Base-by-base conservation (phyloP, 805 yeast species). In the Yarrowia sp. region DNA sequence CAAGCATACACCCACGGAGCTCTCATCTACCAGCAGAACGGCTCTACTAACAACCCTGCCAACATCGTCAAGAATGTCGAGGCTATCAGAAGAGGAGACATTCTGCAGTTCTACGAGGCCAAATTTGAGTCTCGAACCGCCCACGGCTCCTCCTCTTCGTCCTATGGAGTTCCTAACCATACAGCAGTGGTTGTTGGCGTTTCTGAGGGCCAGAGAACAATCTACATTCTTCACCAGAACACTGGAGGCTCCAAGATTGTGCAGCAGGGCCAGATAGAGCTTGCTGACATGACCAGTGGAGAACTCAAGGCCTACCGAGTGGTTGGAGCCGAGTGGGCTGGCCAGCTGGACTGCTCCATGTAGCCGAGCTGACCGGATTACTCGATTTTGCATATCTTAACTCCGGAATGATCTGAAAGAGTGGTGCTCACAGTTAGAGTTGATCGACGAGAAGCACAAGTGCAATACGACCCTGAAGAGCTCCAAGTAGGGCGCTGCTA, bases 81-180 rank as follows among this genome's bases (percentile, higher is more conserved):
- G n/a, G 68, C 70, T 17, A 70, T 78, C 65, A 69, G 76, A 34
- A 71, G 80, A 7, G 81, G 81, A 13, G 81, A 79, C 58, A 73
- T 79, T 34, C 34, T 78, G 43, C 81, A 79, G 70, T 76, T 79
- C 64, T 47, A 44, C 30, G 40, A 68, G 30, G 79, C 75, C 52
- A 63, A 69, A 65, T 76, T 79, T 63, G 67, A 70, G 36, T 42
- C 61, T 9, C 53, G 60, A 6, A 46, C 65, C 33, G 68, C 72
- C 2, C 60, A 64, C 19, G 75, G 76, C 12, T 66, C 68, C 14
- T 52, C 61, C 20, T 65, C 69, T 24, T 42, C 70, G 2, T 52
- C 58, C 9, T 72, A 71, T 15, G 80, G 81, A 6, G 69, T 70
- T 33, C 81, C 80, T 9, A 75, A 77, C 60, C 81, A 79, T 61